phyloP scores from a whole-genome alignment of 768 basidiomycete species.

The Podaxis sp. region DNA sequence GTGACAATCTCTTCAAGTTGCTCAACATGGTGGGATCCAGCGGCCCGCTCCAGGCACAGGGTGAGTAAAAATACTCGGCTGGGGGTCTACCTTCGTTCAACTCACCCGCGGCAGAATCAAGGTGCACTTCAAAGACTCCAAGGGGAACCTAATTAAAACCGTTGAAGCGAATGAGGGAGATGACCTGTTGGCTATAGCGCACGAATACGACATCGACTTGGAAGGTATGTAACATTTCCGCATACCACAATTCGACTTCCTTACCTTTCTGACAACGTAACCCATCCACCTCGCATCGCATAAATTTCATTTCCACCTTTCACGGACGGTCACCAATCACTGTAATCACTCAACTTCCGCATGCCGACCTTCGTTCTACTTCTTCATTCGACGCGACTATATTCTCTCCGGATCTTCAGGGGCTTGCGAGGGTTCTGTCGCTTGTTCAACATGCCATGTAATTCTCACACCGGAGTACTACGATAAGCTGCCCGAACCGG shows the following conservation, averaged over 20 bases:
- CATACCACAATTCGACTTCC: background rate
- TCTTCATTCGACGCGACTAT: background rate
- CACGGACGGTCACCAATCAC: background rate
- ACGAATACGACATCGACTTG: slow-evolving; percentile 94
- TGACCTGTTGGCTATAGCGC: slow-evolving; percentile 86
- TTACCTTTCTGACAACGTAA: background rate
- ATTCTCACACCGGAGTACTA: slow-evolving; percentile 82
- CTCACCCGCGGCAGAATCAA: slow-evolving; percentile 61
- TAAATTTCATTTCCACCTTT: slow-evolving; percentile 2
- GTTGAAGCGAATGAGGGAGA: slow-evolving; percentile 95
- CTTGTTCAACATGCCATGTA: slow-evolving; percentile 97
- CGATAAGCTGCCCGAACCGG: slow-evolving; percentile 87
- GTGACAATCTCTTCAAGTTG: slow-evolving; percentile 2
- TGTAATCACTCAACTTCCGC: background rate
- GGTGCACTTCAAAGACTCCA: slow-evolving; percentile 86
- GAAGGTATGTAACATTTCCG: slow-evolving; percentile 66
- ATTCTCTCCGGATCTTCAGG: slow-evolving; percentile 46
- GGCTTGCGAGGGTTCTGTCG: slow-evolving; percentile 95
- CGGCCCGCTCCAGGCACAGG: slow-evolving; percentile 21
- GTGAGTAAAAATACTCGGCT: slow-evolving; percentile 2
- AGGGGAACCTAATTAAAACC: slow-evolving; percentile 80
- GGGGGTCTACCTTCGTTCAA: background rate
- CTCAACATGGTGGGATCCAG: slow-evolving; percentile 16
- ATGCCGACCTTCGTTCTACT: background rate
- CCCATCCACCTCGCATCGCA: background rate